phyloP scores from a whole-genome alignment of 192 early-diverging fungal species.

The Coemansia sp. region DNA sequence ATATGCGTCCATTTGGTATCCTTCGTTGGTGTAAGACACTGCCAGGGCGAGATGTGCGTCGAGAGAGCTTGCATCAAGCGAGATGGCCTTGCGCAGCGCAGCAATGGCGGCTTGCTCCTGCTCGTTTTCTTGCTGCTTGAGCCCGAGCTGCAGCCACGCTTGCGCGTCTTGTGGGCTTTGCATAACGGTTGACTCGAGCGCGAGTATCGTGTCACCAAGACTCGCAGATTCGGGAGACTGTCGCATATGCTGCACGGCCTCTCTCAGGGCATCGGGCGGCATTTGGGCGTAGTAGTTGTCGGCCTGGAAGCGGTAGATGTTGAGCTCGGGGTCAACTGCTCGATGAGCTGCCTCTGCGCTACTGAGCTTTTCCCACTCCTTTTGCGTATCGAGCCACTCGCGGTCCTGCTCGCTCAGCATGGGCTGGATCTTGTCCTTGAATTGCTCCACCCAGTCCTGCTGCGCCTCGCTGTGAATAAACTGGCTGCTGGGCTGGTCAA shows the following conservation, averaged over 20 bases:
- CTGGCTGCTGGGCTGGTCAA: slow-evolving; percentile 61
- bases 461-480: slow-evolving; percentile 54
- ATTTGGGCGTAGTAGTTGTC: slow-evolving; percentile 34
- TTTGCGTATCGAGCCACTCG: slow-evolving; percentile 75
- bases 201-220: slow-evolving; percentile 87
- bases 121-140: slow-evolving; percentile 97
- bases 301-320: slow-evolving; percentile 72
- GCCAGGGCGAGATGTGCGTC: slow-evolving; percentile 88
- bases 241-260: slow-evolving; percentile 59
- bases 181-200: slow-evolving; percentile 89
- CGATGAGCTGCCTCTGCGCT: slow-evolving; percentile 38
- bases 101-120: slow-evolving; percentile 91
- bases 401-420: slow-evolving; percentile 63
- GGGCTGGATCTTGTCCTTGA: slow-evolving; percentile 71
- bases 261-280: slow-evolving; percentile 45
- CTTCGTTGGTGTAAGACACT: slow-evolving; percentile 95
- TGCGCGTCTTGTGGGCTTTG: slow-evolving; percentile 75
- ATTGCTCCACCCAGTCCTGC: slow-evolving; percentile 69
- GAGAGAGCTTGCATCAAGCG: slow-evolving; percentile 70
- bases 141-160: slow-evolving; percentile 87
- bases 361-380: slow-evolving; percentile 68
- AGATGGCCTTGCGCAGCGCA: slow-evolving; percentile 80
- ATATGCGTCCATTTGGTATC: slow-evolving; percentile 82
- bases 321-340: slow-evolving; percentile 61
- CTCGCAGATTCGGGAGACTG: slow-evolving; percentile 58